phyloP scores from a whole-genome alignment of 2,329 filamentous ascomycete species.

The Colletotrichum truncatum region DNA sequence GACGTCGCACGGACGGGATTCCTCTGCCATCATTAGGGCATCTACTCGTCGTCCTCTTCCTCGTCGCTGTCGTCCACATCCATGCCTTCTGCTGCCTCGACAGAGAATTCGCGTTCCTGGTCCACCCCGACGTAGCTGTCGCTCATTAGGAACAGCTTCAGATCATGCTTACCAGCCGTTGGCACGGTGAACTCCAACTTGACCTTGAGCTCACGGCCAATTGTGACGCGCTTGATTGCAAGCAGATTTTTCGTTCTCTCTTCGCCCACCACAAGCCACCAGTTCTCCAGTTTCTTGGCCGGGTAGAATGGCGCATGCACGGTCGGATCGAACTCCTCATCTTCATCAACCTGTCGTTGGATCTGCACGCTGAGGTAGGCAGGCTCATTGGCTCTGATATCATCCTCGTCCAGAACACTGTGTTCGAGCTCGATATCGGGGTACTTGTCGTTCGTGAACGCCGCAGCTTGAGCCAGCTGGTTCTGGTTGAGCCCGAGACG shows the following conservation, averaged over 20 bases:
- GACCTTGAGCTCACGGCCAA: slow-evolving; percentile 80
- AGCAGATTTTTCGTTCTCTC: slow-evolving; percentile 88
- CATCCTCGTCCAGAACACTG: slow-evolving; percentile 82
- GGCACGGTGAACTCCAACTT: slow-evolving; percentile 90
- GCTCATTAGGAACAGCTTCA: slow-evolving; percentile 95
- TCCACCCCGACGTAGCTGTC: slow-evolving; percentile 98
- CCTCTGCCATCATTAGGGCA: slow-evolving; percentile 1
- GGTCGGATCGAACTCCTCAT: slow-evolving; percentile 75
- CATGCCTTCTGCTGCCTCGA: slow-evolving; percentile 90
- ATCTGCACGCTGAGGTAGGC: slow-evolving; percentile 86
- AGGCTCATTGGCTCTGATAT: slow-evolving; percentile 81
- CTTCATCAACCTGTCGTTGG: slow-evolving; percentile 81
- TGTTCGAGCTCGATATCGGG: slow-evolving; percentile 94
- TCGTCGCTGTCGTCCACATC: slow-evolving; percentile 93
- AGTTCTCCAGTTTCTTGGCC: slow-evolving; percentile 91
- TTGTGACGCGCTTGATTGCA: slow-evolving; percentile 93
- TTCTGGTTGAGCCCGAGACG: slow-evolving; percentile 80
- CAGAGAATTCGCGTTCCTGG: slow-evolving; percentile 89
- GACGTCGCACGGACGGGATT: slow-evolving; percentile 17
- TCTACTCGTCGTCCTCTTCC: slow-evolving; percentile 69
- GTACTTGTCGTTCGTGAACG: slow-evolving; percentile 96
- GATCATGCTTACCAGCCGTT: slow-evolving; percentile 81
- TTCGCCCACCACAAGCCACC: slow-evolving; percentile 97
- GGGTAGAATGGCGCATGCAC: slow-evolving; percentile 98
- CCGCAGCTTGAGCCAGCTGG: slow-evolving; percentile 88